Base-by-base conservation (phyloP, 2,329 filamentous ascomycete genomes). In the Penicillium olsonii region DNA sequence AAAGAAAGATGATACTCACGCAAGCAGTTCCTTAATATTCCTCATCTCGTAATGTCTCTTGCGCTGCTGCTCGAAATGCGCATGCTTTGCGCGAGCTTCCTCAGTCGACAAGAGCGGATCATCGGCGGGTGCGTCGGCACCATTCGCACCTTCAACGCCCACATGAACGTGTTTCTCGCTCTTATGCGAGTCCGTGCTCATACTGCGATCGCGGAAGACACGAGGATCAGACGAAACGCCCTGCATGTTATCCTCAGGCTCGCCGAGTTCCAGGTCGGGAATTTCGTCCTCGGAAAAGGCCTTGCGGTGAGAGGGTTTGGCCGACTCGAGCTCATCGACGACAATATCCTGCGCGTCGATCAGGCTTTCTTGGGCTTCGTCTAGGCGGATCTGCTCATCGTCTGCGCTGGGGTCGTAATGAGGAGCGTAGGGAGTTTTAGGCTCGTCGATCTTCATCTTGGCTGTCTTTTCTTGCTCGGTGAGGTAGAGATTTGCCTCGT, bases 11-110 rank as follows among this genome's bases (percentile, higher is more conserved):
- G 22, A 24, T 19, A 73, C 78, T 58, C 71, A 87, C 84, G 90
- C 92, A 57, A 99, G 82, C 45, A 97, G 75, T 65, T 86, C 83
- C 64, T 94, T 95, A 50, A 96, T 91, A 66, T 94, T 88, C 75
- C 84, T 90, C 94, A 99, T 99, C 79, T 99, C 94, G 73, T 99
- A 99, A 73, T 99, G 94, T 77, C 86, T 92, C 84, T 94, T 96
- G 66, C 94, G 84, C 78, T 90, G 81, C 75, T 89, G 80, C 75
- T 96, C 92, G 70, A 99, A 99, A 68, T 88, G 84, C 67, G 82
- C 84, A 73, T 99, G 94, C 78, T 97, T 96, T 76, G 94, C 90
- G 54, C 78, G 79, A 68, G 95, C 92, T 70, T 96, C 90, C 35
- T 74, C 69, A 5, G 74, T 84, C 76, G 67, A 83, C 81, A 72